A percentile compares a stretch with the other conserved stretches of the same genome.
Conservation (phyloP, 495 filamentous ascomycete species). For the Tuber aestivum region DNA sequence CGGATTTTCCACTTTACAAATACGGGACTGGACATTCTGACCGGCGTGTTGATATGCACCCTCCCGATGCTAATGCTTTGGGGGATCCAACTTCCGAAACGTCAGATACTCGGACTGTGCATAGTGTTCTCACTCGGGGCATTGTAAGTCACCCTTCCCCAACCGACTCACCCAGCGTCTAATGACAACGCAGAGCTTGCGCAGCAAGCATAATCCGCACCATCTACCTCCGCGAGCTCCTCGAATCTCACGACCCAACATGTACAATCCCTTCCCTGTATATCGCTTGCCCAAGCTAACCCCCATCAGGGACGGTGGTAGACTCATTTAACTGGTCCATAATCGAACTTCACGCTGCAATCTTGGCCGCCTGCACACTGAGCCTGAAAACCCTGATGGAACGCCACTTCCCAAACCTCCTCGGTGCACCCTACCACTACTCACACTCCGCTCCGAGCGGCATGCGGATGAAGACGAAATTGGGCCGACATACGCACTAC, state of each 20-base stretch:
- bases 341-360: constrained; percentile 51
- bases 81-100: constrained; percentile 47
- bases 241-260: constrained; percentile 18
- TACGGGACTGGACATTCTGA: constrained; percentile 47
- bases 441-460: background rate
- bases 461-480: background rate
- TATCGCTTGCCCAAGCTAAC: background rate
- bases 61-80: constrained; percentile 51
- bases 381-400: constrained; percentile 47
- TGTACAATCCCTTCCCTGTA: constrained; percentile 12
- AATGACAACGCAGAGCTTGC: constrained; percentile 22
- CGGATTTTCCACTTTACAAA: constrained; percentile 50
- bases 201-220: constrained; percentile 31
- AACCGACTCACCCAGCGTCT: background rate
- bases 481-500: background rate
- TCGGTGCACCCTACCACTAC: constrained; percentile 25
- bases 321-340: constrained; percentile 46
- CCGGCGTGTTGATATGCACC: constrained; percentile 44
- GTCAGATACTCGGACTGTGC: constrained; percentile 49
- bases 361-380: constrained; percentile 51
- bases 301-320: constrained; percentile 22
- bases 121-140: constrained; percentile 49
- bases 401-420: constrained; percentile 43
- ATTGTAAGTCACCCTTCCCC: constrained; percentile 45
- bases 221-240: constrained; percentile 29